phyloP scores from a whole-genome alignment of 2,329 filamentous ascomycete species.

The Ceratocystis lukuohia region DNA sequence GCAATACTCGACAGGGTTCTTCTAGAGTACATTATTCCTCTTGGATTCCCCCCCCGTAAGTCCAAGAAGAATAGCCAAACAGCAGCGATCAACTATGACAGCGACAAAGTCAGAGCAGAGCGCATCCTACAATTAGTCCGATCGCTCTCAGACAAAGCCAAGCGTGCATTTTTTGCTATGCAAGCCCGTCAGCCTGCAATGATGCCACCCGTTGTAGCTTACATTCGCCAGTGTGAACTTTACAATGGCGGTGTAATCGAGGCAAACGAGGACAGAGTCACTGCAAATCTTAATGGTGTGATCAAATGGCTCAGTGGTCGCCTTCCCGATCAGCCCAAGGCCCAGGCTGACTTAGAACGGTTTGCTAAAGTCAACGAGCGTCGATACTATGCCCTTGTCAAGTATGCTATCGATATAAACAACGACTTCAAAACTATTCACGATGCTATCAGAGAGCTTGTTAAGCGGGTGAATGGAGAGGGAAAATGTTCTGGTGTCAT shows the following conservation, averaged over 20 bases:
- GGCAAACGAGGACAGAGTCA: constrained; percentile 54
- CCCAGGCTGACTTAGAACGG: constrained; percentile 66
- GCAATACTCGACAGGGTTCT: constrained; percentile 71
- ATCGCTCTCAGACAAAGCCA: constrained; percentile 62
- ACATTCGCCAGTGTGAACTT: constrained; percentile 71
- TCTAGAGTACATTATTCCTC: constrained; percentile 76
- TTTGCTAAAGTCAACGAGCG: constrained; percentile 88
- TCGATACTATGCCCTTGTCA: constrained; percentile 75
- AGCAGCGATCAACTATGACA: constrained; percentile 34
- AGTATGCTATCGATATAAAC: constrained; percentile 69
- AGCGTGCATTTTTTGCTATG: constrained; percentile 77
- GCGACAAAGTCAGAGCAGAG: constrained; percentile 68
- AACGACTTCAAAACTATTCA: constrained; percentile 86
- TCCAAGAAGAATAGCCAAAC: constrained; percentile 45
- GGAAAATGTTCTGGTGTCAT: constrained; percentile 42
- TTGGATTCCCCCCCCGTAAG: constrained; percentile 68
- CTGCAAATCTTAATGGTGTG: constrained; percentile 56
- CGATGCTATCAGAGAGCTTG: constrained; percentile 79
- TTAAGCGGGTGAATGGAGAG: constrained; percentile 55
- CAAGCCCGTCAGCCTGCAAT: constrained; percentile 65
- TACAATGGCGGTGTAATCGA: constrained; percentile 80
- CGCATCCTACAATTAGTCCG: constrained; percentile 71
- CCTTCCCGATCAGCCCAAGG: constrained; percentile 61
- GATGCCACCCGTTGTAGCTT: constrained; percentile 59
- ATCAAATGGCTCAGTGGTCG: constrained; percentile 60